Conservation (phyloP, 345 rosid species). For the Salix exigua region DNA sequence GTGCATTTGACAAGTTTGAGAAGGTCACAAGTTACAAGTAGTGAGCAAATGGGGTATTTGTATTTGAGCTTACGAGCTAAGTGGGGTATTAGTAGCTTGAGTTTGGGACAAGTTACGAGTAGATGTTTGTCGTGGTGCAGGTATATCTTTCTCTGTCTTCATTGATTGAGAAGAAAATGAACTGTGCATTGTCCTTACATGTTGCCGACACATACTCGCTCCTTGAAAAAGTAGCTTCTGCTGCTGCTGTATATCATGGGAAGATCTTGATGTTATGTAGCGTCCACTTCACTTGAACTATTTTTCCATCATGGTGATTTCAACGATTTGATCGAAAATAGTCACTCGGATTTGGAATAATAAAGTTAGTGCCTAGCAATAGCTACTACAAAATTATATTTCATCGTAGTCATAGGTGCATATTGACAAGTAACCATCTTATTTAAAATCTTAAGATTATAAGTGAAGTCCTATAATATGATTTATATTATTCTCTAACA, state of each 20-base stretch:
- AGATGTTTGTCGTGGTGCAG: background rate
- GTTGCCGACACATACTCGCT: constrained; percentile 21
- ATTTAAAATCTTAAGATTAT: too few species aligned
- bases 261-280: constrained; percentile 18
- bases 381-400: background rate
- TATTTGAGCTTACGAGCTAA: background rate
- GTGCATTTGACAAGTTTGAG: constrained; percentile 10
- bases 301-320: background rate
- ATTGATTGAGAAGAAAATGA: background rate
- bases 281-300: constrained; percentile 22
- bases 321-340: background rate
- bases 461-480: too few species aligned
- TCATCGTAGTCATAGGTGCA: background rate
- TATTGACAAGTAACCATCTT: too few species aligned
- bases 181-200: constrained; percentile 3
- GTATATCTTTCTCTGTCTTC: background rate
- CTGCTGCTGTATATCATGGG: constrained; percentile 12
- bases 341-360: background rate
- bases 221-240: constrained; percentile 5
- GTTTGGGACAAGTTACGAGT: constrained; percentile 1
- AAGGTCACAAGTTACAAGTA: background rate
- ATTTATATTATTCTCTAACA: too few species aligned
- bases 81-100: constrained; percentile 20
- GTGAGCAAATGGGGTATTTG: constrained; percentile 15
- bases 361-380: background rate